These are phyloP conservation scores for Gracilariopsis chorda DNA, from an alignment of 23 red algal genomes.

Conservation along the genomic window DNA sequence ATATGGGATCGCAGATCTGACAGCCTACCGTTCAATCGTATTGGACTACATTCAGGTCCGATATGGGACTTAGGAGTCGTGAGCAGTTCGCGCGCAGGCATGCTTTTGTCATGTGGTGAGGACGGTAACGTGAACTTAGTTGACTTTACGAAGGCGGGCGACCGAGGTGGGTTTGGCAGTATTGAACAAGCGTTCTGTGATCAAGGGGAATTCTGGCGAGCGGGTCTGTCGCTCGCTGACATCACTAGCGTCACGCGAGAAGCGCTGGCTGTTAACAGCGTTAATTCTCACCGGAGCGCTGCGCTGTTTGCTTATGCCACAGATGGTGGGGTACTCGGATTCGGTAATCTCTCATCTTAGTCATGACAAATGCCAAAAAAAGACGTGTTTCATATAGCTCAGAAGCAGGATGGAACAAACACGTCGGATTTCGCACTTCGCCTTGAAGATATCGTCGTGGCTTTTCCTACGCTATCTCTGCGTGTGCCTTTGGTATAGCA, in stretches of 20 bases:
- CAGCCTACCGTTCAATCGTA: conserved; percentile 40
- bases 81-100: conserved; percentile 21
- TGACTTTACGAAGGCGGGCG: conserved; percentile 26
- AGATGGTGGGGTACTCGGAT: conserved; percentile 25
- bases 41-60: conserved; percentile 26
- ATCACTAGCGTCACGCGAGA: conserved; percentile 7
- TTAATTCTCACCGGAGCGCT: conserved; percentile 39
- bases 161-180: conserved; percentile 7
- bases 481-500: no score
- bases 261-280: conserved; percentile 39
- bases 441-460: no score
- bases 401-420: no score
- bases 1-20: conserved; percentile 50
- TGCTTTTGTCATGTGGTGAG: conserved; percentile 52
- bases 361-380: no score
- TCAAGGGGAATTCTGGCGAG: conserved; percentile 63
- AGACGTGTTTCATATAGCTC: no score
- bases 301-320: conserved; percentile 58
- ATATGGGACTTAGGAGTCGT: conserved; percentile 63
- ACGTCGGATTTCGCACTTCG: no score
- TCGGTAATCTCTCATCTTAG: conserved; percentile 43
- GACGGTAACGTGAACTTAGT: conserved; percentile 33
- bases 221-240: conserved; percentile 2
- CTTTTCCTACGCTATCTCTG: no score
- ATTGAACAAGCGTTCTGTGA: not conserved